phyloP scores from a whole-genome alignment of 2,329 filamentous ascomycete species.

The Neocatenulostroma microsporum region DNA sequence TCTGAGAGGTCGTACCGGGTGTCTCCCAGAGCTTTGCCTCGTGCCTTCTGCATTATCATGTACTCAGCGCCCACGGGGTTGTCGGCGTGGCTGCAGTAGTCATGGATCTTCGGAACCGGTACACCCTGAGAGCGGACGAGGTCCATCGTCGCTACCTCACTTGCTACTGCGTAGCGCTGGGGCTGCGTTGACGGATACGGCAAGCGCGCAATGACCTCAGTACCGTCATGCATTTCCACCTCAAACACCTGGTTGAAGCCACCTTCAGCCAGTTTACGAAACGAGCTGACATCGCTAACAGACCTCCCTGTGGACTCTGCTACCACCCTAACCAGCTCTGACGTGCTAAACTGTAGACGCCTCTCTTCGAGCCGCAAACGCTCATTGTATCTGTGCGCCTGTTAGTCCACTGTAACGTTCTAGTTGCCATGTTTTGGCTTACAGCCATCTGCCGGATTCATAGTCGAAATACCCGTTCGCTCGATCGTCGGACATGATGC shows the following conservation, averaged over 20 bases:
- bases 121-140: slow-evolving; percentile 14
- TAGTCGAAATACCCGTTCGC: slow-evolving; percentile 9
- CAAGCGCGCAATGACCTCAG: slow-evolving; percentile 19
- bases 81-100: slow-evolving; percentile 9
- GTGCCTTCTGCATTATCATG: slow-evolving; percentile 19
- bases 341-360: slow-evolving; percentile 10
- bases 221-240: slow-evolving; percentile 17
- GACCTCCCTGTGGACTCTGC: slow-evolving; percentile 3
- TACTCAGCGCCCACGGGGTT: slow-evolving; percentile 19
- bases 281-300: slow-evolving; percentile 7
- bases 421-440: background rate
- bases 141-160: no score
- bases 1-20: slow-evolving; percentile 18
- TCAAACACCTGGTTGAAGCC: slow-evolving; percentile 20
- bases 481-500: background rate
- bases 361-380: slow-evolving; percentile 11
- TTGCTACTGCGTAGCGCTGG: slow-evolving; percentile 15
- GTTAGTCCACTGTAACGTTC: background rate
- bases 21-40: slow-evolving; percentile 14
- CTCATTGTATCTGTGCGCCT: slow-evolving; percentile 15
- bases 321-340: slow-evolving; percentile 10
- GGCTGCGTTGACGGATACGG: slow-evolving; percentile 18
- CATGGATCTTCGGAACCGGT: slow-evolving; percentile 16
- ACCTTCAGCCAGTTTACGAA: slow-evolving; percentile 19
- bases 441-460: slow-evolving; percentile 18